Base-by-base conservation (phyloP, 495 filamentous ascomycete species). In the Trichoderma orchidacearum region DNA sequence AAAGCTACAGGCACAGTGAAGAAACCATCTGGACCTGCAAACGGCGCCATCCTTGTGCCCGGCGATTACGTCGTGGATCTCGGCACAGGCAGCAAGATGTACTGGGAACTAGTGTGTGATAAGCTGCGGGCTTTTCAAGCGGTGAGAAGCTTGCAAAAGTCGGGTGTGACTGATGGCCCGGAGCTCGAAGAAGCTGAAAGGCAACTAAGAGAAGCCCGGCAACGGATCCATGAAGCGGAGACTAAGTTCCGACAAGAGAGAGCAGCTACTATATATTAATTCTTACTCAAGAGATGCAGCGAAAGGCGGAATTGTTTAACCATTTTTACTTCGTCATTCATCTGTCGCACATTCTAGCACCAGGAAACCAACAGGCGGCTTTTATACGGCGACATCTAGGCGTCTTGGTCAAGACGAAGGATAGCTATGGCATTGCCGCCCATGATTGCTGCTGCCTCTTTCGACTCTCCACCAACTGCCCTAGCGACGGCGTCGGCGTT, bases 401-500 rank as follows among this genome's bases (percentile, higher is more conserved):
- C 55, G 55, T 72, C 64, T 60, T 74, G 76, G 59, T 70, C 62
- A 55, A 90, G 60, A 53, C 76, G 74, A 36, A 91, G 66, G 50
- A 89, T 73, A 51, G 73, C 74, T 21, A 85, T 66, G 1, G 87
- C 87, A 72, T 92, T 91, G 7, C 75, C 79, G 6, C 87, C 87
- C 66, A 91, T 69, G 3, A 88, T 76, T 18, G 69, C 73, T 48
- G 61, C 67, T 6, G 71, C 73, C 21, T 71, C 72, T 30, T 75
- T 72, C 4, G 68, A 63, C 13, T 84, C 77, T 12, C 68, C 72
- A 0, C 70, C 77, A 32, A 91, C 75, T 2, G 80, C 78, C 34
- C 70, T 73, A 52, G 75, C 62, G 29, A 96, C 86, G 0, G 89
- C 89, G 34, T 77, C 69, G 56, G 81, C 85, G 63, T 96, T 97